These are phyloP conservation scores for Artemisia argyi DNA, from an alignment of 129 eudicot genomes.

Conservation along the genomic window DNA sequence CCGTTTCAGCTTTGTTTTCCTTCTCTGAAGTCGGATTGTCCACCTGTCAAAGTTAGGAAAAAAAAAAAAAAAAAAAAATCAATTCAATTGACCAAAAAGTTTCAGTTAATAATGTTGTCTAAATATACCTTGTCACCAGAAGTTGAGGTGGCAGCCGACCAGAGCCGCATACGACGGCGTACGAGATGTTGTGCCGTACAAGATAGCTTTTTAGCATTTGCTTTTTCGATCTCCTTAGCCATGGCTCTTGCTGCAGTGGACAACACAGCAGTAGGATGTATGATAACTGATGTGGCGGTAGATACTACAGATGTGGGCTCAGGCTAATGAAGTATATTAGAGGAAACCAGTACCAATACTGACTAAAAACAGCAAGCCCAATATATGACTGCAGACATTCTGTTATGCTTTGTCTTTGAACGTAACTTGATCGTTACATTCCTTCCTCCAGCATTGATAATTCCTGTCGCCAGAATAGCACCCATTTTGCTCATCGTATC, in stretches of 20 bases:
- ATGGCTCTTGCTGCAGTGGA: slow-evolving; percentile 86
- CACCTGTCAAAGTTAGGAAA: slow-evolving; percentile 36
- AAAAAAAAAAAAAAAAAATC: not conserved
- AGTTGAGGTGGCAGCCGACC: slow-evolving; percentile 21
- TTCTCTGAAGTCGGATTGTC: slow-evolving; percentile 59
- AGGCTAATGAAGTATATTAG: slow-evolving; percentile 76
- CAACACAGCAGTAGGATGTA: slow-evolving; percentile 82
- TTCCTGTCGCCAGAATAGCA: slow-evolving; percentile 91
- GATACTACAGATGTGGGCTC: slow-evolving; percentile 73
- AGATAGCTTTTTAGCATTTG: slow-evolving; percentile 48
- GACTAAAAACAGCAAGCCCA: slow-evolving; percentile 94
- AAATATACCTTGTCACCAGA: too few species aligned
- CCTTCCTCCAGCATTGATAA: slow-evolving; percentile 96
- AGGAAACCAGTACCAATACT: slow-evolving; percentile 98
- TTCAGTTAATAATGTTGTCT: too few species aligned
- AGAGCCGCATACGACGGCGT: too few species aligned
- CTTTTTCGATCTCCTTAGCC: slow-evolving; percentile 86
- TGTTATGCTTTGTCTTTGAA: slow-evolving; percentile 87
- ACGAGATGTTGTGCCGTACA: not conserved
- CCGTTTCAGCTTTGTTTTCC: slow-evolving; percentile 81
- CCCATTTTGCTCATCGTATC: slow-evolving; percentile 99
- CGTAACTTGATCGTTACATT: slow-evolving; percentile 85
- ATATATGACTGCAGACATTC: slow-evolving; percentile 90
- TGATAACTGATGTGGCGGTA: slow-evolving; percentile 70
- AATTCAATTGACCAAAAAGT: not conserved